Conservation (phyloP, 345 rosid genomes). For the Streptanthus diversifolius region DNA sequence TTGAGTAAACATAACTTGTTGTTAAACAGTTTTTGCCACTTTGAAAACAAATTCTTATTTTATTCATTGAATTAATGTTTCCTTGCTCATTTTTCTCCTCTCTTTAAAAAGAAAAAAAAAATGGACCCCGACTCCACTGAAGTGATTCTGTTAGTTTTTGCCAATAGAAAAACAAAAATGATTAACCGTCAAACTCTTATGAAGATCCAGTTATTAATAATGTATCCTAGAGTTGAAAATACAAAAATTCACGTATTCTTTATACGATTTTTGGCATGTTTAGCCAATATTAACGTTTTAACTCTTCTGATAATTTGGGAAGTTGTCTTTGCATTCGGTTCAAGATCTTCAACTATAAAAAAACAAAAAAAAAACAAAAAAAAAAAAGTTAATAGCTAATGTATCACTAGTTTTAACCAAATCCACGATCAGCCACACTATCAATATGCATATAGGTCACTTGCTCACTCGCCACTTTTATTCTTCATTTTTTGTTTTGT, state of each 20-base stretch:
- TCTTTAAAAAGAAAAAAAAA: not conserved
- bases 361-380: not conserved
- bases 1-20: not conserved
- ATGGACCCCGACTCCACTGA: conserved; percentile 1
- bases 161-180: no score
- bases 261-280: not conserved
- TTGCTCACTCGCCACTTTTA: not conserved
- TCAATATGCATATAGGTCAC: conserved; percentile 5
- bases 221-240: not conserved
- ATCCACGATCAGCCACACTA: conserved; percentile 19
- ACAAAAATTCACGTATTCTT: not conserved
- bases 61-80: not conserved
- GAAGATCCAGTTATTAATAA: not conserved
- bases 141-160: not conserved
- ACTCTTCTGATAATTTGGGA: not conserved
- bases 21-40: not conserved
- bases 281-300: not conserved
- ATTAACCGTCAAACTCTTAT: not conserved
- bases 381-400: not conserved
- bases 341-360: not conserved
- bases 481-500: not conserved
- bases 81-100: not conserved
- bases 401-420: not conserved
- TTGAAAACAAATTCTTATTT: not conserved
- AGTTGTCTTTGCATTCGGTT: not conserved